A percentile compares a stretch with the other conserved stretches of the same genome.
phyloP scores from a whole-genome alignment of 169 alveolate species.

The Cyclospora cayetanensis region DNA sequence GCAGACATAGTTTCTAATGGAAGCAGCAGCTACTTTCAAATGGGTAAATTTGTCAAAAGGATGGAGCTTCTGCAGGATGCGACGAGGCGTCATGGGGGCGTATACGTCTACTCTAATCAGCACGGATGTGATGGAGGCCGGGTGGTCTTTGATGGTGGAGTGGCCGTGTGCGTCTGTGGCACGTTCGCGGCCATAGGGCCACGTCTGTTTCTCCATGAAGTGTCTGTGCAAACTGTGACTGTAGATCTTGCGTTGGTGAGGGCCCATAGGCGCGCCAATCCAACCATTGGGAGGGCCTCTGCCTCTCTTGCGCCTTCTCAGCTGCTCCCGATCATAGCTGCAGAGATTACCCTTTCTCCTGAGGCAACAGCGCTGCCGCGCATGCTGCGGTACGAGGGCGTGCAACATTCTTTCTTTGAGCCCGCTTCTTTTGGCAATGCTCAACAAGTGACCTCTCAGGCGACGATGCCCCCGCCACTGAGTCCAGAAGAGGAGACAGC shows the following conservation, averaged over 20 bases:
- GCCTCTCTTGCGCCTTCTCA: neutral
- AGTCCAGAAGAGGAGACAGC: constrained; percentile 82
- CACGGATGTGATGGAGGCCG: constrained; percentile 91
- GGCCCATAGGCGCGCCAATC: constrained; percentile 66
- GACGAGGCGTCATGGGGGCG: constrained; percentile 83
- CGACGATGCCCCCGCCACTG: neutral
- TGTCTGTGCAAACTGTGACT: constrained; percentile 74
- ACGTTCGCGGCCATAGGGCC: constrained; percentile 75
- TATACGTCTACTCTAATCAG: constrained; percentile 84
- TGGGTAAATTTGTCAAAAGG: constrained; percentile 77
- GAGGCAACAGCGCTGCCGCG: constrained; percentile 1
- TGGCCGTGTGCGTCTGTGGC: constrained; percentile 85
- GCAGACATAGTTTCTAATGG: constrained; percentile 87
- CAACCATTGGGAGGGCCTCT: neutral
- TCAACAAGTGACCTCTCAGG: no score
- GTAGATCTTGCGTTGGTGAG: constrained; percentile 85
- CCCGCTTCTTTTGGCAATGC: no score
- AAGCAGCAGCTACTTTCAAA: constrained; percentile 84
- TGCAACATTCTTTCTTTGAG: no score
- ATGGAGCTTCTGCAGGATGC: constrained; percentile 73
- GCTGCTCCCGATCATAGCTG: neutral
- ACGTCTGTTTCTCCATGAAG: constrained; percentile 65
- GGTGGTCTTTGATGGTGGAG: constrained; percentile 85
- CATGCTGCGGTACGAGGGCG: neutral
- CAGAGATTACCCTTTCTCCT: neutral